These are phyloP conservation scores for Penicillium argentinense DNA, from an alignment of 495 filamentous ascomycete species.

Conservation along the genomic window DNA sequence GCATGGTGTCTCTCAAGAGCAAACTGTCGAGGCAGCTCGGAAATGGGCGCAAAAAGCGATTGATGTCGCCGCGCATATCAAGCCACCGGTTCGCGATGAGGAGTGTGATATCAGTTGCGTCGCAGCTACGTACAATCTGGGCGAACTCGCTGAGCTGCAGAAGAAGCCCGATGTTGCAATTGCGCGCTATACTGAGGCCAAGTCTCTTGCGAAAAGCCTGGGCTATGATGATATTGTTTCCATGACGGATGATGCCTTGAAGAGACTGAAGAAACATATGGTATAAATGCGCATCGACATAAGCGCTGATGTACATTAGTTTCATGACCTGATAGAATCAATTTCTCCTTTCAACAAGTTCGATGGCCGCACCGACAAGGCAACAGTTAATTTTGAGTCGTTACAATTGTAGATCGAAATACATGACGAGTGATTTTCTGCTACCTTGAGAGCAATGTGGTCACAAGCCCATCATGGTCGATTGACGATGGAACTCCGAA, in stretches of 20 bases:
- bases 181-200: slow-evolving; percentile 57
- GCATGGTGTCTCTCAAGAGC: slow-evolving; percentile 40
- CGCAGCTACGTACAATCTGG: slow-evolving; percentile 82
- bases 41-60: slow-evolving; percentile 78
- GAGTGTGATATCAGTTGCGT: slow-evolving; percentile 88
- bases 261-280: slow-evolving; percentile 40
- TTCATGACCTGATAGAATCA: slow-evolving; percentile 20
- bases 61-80: slow-evolving; percentile 54
- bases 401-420: too few relatives aligned
- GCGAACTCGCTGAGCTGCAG: slow-evolving; percentile 72
- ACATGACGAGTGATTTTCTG: too few relatives aligned
- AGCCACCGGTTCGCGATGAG: slow-evolving; percentile 60
- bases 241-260: slow-evolving; percentile 50
- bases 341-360: slow-evolving; percentile 7
- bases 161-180: slow-evolving; percentile 63
- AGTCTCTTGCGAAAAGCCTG: slow-evolving; percentile 58
- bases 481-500: too few relatives aligned
- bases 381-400: too few relatives aligned
- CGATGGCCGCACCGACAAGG: too few relatives aligned
- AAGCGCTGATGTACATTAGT: slow-evolving; percentile 6
- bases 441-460: too few relatives aligned
- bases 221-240: slow-evolving; percentile 62
- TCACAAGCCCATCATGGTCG: too few relatives aligned
- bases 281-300: not conserved
- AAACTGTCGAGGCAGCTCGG: slow-evolving; percentile 59